phyloP scores from a whole-genome alignment of 768 basidiomycete species.

The Russula dissimulans region DNA sequence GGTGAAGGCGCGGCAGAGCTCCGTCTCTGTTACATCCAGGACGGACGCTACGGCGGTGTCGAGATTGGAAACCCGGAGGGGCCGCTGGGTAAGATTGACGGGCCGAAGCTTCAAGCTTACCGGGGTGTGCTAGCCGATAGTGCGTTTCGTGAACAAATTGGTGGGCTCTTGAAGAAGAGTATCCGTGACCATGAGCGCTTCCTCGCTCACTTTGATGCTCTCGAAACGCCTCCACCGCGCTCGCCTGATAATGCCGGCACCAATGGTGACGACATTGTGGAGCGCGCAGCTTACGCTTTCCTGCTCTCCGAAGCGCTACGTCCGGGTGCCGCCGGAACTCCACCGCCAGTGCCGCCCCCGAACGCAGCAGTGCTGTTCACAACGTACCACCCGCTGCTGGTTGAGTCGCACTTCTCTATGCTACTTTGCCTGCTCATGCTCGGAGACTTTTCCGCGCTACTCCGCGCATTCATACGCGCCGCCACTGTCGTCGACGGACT shows the following conservation, averaged over 20 bases:
- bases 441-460: slow-evolving; percentile 56
- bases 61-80: slow-evolving; percentile 79
- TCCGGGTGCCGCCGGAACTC: slow-evolving; percentile 42
- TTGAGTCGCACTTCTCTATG: slow-evolving; percentile 78
- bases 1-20: slow-evolving; percentile 62
- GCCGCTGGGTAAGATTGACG: slow-evolving; percentile 51
- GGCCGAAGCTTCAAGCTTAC: slow-evolving; percentile 56
- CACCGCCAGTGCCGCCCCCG: slow-evolving; percentile 27
- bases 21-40: slow-evolving; percentile 64
- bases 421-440: slow-evolving; percentile 70
- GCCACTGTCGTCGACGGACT: slow-evolving; percentile 68
- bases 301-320: slow-evolving; percentile 58
- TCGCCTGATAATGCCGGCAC: neutral
- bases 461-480: slow-evolving; percentile 56
- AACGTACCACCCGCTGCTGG: slow-evolving; percentile 83
- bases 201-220: slow-evolving; percentile 70
- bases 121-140: slow-evolving; percentile 45
- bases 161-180: slow-evolving; percentile 55
- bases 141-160: slow-evolving; percentile 52
- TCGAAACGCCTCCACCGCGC: slow-evolving; percentile 35
- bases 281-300: slow-evolving; percentile 58
- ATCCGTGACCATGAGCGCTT: slow-evolving; percentile 83
- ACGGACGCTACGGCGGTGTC: slow-evolving; percentile 74
- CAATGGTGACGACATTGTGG: slow-evolving; percentile 35
- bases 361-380: slow-evolving; percentile 61